phyloP scores from a whole-genome alignment of 495 filamentous ascomycete species.

The Entonaema liquescens region DNA sequence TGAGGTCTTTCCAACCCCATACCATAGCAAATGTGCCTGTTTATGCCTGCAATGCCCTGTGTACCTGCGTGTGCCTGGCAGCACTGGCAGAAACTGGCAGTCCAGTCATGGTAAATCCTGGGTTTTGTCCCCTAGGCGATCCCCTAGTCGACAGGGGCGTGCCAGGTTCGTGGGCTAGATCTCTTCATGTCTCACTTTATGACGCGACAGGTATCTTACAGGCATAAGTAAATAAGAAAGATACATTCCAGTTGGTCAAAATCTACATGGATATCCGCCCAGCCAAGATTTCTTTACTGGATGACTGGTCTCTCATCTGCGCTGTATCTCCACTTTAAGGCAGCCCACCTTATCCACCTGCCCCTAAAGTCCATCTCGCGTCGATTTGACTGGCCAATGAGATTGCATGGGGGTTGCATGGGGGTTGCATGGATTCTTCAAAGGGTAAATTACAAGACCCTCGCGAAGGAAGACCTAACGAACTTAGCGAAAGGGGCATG shows the following conservation, averaged over 20 bases:
- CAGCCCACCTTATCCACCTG: constrained; percentile 32
- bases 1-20: constrained; percentile 27
- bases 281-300: constrained; percentile 25
- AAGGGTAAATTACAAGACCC: constrained; percentile 37
- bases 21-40: not conserved
- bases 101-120: not conserved
- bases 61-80: not conserved
- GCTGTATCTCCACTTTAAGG: constrained; percentile 13
- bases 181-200: constrained; percentile 25
- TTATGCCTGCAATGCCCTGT: not conserved
- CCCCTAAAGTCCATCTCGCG: constrained; percentile 12
- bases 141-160: constrained; percentile 12
- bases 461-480: constrained; percentile 10
- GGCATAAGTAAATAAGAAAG: not conserved
- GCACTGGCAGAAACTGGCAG: not conserved
- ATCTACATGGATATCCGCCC: constrained; percentile 3
- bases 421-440: constrained; percentile 17
- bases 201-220: constrained; percentile 20
- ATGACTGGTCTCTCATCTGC: not conserved
- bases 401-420: too few relatives aligned
- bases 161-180: constrained; percentile 33
- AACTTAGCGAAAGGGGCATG: constrained; percentile 19
- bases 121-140: not conserved
- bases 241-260: constrained; percentile 23
- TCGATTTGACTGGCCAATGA: constrained; percentile 20